These are phyloP conservation scores for Linnemannia hyalina DNA, from an alignment of 192 early-diverging fungal genomes.

Conservation along the genomic window DNA sequence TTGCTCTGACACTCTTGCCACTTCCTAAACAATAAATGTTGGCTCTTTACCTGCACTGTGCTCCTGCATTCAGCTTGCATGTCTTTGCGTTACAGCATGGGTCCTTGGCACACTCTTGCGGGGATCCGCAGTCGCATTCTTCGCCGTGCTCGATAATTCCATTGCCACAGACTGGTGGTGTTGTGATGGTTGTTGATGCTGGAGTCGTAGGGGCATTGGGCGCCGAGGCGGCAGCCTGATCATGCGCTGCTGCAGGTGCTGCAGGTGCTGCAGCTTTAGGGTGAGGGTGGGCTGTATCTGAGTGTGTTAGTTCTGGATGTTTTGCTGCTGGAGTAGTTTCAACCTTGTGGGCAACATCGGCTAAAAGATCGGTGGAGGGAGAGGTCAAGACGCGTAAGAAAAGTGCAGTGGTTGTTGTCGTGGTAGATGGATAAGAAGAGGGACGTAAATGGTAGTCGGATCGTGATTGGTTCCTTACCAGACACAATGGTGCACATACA, in stretches of 20 bases:
- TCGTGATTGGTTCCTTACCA: not conserved
- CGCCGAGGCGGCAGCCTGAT: not conserved
- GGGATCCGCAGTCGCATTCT: constrained; percentile 44
- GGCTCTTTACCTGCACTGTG: constrained; percentile 33
- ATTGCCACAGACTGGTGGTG: constrained; percentile 24
- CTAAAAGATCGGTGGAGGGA: not conserved
- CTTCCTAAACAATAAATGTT: not conserved
- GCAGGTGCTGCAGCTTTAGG: not conserved
- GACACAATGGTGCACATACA: not conserved
- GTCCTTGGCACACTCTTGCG: constrained; percentile 35
- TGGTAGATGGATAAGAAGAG: not conserved
- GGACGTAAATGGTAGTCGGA: not conserved
- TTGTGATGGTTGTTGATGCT: not conserved
- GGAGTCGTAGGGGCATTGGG: not conserved
- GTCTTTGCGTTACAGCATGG: constrained; percentile 39
- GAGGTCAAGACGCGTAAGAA: not conserved
- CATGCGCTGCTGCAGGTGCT: not conserved
- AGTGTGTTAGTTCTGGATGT: not conserved
- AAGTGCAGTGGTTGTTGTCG: not conserved
- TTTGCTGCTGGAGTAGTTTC: not conserved
- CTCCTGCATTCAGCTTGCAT: constrained; percentile 25
- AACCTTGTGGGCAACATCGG: not conserved
- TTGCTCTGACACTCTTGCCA: not conserved
- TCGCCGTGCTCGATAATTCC: constrained; percentile 42
- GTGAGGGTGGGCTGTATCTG: not conserved